These are phyloP conservation scores for Coemansia sp. DNA, from an alignment of 192 early-diverging fungal species.

Conservation along the genomic window DNA sequence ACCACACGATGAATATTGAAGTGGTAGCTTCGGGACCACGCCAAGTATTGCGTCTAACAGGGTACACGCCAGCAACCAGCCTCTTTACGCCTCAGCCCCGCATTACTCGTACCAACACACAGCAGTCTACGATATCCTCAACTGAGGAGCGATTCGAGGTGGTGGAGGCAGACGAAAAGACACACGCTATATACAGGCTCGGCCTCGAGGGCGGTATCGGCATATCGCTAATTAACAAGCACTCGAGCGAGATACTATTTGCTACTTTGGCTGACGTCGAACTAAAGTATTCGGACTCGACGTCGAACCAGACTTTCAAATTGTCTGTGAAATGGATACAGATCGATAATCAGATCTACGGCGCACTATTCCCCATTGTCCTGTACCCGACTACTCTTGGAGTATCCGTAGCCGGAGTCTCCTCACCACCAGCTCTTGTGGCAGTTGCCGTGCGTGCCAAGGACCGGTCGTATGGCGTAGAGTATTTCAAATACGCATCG, in stretches of 20 bases:
- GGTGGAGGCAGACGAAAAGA: slow-evolving; percentile 38
- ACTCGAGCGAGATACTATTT: slow-evolving; percentile 88
- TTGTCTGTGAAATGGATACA: slow-evolving; percentile 91
- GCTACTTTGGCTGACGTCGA: slow-evolving; percentile 76
- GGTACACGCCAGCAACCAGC: slow-evolving; percentile 69
- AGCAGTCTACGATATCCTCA: slow-evolving; percentile 12
- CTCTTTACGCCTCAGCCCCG: slow-evolving; percentile 56
- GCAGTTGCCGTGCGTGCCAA: slow-evolving; percentile 85
- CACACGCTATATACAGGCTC: slow-evolving; percentile 66
- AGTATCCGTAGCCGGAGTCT: slow-evolving; percentile 59
- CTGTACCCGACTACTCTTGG: slow-evolving; percentile 90
- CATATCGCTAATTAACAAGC: slow-evolving; percentile 82
- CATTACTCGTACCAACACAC: slow-evolving; percentile 26
- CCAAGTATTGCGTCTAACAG: slow-evolving; percentile 70
- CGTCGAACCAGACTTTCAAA: slow-evolving; percentile 76
- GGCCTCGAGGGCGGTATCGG: slow-evolving; percentile 85
- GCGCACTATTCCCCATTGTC: slow-evolving; percentile 87
- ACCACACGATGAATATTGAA: slow-evolving; percentile 73
- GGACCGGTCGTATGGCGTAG: slow-evolving; percentile 92
- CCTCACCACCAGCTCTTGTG: slow-evolving; percentile 65
- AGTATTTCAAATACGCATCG: slow-evolving; percentile 94
- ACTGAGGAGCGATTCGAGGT: slow-evolving; percentile 42
- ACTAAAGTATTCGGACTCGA: slow-evolving; percentile 80
- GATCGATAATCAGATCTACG: slow-evolving; percentile 96
- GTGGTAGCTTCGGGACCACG: slow-evolving; percentile 71